These are phyloP conservation scores for Acarospora socialis DNA, from an alignment of 2,329 filamentous ascomycete genomes.

Conservation along the genomic window DNA sequence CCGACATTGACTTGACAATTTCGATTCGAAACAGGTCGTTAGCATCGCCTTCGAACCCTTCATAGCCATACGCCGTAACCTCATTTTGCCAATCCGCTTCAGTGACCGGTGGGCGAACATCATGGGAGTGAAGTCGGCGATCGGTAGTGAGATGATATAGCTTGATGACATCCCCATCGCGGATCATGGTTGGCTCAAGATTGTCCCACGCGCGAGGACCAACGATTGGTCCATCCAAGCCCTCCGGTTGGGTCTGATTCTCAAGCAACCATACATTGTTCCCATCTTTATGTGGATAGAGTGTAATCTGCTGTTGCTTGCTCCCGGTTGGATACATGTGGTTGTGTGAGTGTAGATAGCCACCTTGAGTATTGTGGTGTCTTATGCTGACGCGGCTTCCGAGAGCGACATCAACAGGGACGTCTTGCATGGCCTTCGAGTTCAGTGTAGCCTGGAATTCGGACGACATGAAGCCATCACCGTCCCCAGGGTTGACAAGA, in stretches of 20 bases:
- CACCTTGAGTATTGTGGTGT: slow-evolving; percentile 94
- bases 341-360: slow-evolving; percentile 89
- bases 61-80: slow-evolving; percentile 91
- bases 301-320: slow-evolving; percentile 96
- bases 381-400: slow-evolving; percentile 76
- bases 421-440: slow-evolving; percentile 90
- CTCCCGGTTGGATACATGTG: slow-evolving; percentile 97
- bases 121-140: slow-evolving; percentile 88
- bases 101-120: slow-evolving; percentile 72
- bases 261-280: slow-evolving; percentile 93
- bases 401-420: slow-evolving; percentile 79
- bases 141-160: slow-evolving; percentile 74
- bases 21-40: slow-evolving; percentile 93
- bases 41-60: slow-evolving; percentile 90
- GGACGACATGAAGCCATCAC: slow-evolving; percentile 98
- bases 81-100: slow-evolving; percentile 93
- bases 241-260: slow-evolving; percentile 87
- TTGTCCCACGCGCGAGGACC: slow-evolving; percentile 76
- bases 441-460: slow-evolving; percentile 98
- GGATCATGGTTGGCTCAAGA: slow-evolving; percentile 52
- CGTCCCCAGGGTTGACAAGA: slow-evolving; percentile 86
- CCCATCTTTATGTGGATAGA: slow-evolving; percentile 97
- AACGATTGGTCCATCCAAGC: slow-evolving; percentile 59
- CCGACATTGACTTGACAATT: slow-evolving; percentile 81
- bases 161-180: slow-evolving; percentile 65